Evolutionary conservation across 2,329 filamentous ascomycete species (phyloP).

Genomic region (Macroventuria anomochaeta): DNA sequence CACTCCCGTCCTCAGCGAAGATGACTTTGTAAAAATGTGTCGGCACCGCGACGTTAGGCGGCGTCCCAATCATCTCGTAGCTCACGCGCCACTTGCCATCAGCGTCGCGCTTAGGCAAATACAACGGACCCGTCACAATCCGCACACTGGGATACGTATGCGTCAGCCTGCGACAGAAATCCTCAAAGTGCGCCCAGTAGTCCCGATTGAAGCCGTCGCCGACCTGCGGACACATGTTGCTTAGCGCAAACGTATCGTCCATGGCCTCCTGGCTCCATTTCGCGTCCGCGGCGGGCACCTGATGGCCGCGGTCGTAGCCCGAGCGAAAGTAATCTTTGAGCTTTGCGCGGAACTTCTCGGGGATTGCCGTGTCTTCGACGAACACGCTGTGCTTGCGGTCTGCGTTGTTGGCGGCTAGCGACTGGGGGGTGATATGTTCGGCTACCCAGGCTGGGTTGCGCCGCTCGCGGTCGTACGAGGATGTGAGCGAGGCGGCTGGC

Average conservation of each 20-base stretch:
- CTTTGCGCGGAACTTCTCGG: slow-evolving; percentile 84
- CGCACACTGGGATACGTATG: slow-evolving; percentile 82
- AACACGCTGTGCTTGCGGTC: slow-evolving; percentile 87
- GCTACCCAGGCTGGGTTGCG: slow-evolving; percentile 91
- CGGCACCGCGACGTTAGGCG: slow-evolving; percentile 92
- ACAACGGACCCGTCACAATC: slow-evolving; percentile 91
- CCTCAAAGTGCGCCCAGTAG: slow-evolving; percentile 99
- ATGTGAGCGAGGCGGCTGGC: slow-evolving; percentile 76
- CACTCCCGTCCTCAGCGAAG: slow-evolving; percentile 82
- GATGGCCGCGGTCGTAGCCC: slow-evolving; percentile 94
- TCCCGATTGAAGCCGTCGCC: slow-evolving; percentile 98
- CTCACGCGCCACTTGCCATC: slow-evolving; percentile 95
- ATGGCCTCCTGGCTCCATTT: slow-evolving; percentile 95
- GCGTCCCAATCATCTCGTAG: slow-evolving; percentile 94
- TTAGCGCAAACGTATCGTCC: slow-evolving; percentile 91
- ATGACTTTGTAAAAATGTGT: slow-evolving; percentile 99
- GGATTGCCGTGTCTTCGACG: slow-evolving; percentile 79
- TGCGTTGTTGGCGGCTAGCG: slow-evolving; percentile 74
- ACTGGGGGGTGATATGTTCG: slow-evolving; percentile 93
- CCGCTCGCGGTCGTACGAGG: slow-evolving; percentile 86
- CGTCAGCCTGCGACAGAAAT: slow-evolving; percentile 89
- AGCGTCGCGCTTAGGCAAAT: slow-evolving; percentile 83
- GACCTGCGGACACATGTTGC: slow-evolving; percentile 98
- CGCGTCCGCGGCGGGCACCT: slow-evolving; percentile 93
- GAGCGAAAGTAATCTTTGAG: slow-evolving; percentile 94